Evolutionary conservation across 495 filamentous ascomycete genomes (phyloP), one percentile per base, ranked within the genome.

Genomic region (Podospora sp.): DNA sequence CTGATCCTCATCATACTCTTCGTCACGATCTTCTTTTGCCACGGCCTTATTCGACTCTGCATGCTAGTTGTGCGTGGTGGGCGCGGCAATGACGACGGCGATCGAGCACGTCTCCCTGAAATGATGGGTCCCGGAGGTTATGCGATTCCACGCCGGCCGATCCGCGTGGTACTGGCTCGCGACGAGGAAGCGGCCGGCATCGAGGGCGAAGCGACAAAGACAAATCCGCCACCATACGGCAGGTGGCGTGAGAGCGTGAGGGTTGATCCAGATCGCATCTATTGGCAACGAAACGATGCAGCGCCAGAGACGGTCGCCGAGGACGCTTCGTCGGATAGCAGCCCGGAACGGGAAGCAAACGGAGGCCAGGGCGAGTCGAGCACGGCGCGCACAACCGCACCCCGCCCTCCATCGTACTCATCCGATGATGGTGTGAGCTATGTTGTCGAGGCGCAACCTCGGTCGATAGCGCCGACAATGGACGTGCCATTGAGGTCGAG

Each of bases 221-320:
- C 83, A 33, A 89, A 91, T 18, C 93, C 93, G 35, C 93, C 93
- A 18, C 92, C 92, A n/a, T 97, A 97, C 77, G 93, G 92, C 1
- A 74, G 91, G 11, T 97, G 92, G 92, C 81, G 91, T 66, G 85
- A 87, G 75, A 92, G 89, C 75, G 91, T 95, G 79, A 84, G 92
- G 52, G 88, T 92, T 36, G 89, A 96, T 72, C 92, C 92, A 0
- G 85, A 93, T 70, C 82, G 92, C 27, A 83, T 96, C 25, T 92
- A 89, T 76, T 96, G 92, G 92, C 84, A 88, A 73, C 84, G 89
- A 51, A 86, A 87, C 69, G 74, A 78, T 27, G 69, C 72, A 16
- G 50, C 67, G n/a, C 60, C 50, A 5, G 35, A 49, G 16, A 58
- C 33, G 16, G 67, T 50, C n/a, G 64, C 66, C 1, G 73, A 76